Percentiles rank a stretch among this genome's conserved stretches.
These are phyloP conservation scores for Globisporangium spiculum DNA, from an alignment of 352 stramenopile species.

Conservation along the genomic window DNA sequence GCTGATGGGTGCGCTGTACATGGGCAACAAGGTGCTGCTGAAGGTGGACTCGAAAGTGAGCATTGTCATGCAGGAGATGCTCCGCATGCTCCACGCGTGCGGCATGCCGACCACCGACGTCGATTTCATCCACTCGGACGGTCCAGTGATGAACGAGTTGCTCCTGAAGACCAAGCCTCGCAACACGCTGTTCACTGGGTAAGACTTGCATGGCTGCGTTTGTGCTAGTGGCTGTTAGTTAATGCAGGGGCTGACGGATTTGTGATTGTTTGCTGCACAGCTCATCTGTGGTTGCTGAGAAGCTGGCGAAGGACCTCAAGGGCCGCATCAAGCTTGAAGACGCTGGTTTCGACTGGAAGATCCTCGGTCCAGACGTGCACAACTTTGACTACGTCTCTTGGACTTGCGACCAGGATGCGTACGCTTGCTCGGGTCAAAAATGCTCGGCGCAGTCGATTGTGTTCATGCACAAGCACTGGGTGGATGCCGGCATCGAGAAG, in stretches of 20 bases:
- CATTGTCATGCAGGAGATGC: slow-evolving; percentile 98
- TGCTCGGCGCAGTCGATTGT: slow-evolving; percentile 98
- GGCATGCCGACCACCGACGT: slow-evolving; percentile 94
- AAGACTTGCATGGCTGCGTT: slow-evolving; percentile 6
- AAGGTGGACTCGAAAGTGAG: slow-evolving; percentile 95
- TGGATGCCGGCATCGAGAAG: slow-evolving; percentile 87
- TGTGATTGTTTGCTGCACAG: slow-evolving; percentile 20
- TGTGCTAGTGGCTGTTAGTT: background rate
- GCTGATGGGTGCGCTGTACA: slow-evolving; percentile 97
- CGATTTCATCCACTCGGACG: slow-evolving; percentile 96
- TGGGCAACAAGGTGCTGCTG: slow-evolving; percentile 98
- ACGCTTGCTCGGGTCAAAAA: slow-evolving; percentile 98
- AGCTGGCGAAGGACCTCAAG: slow-evolving; percentile 89
- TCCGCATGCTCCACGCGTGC: slow-evolving; percentile 94
- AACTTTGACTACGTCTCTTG: slow-evolving; percentile 98
- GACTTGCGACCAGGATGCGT: slow-evolving; percentile 98
- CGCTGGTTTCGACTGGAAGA: slow-evolving; percentile 99
- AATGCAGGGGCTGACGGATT: background rate
- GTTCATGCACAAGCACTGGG: slow-evolving; percentile 98
- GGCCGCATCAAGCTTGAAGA: slow-evolving; percentile 96
- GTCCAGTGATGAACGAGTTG: slow-evolving; percentile 93
- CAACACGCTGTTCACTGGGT: slow-evolving; percentile 98
- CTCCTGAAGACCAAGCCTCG: slow-evolving; percentile 92
- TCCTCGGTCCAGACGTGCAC: slow-evolving; percentile 93
- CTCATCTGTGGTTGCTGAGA: slow-evolving; percentile 91